phyloP scores from a whole-genome alignment of 2,329 filamentous ascomycete species.

The Claviceps africana region DNA sequence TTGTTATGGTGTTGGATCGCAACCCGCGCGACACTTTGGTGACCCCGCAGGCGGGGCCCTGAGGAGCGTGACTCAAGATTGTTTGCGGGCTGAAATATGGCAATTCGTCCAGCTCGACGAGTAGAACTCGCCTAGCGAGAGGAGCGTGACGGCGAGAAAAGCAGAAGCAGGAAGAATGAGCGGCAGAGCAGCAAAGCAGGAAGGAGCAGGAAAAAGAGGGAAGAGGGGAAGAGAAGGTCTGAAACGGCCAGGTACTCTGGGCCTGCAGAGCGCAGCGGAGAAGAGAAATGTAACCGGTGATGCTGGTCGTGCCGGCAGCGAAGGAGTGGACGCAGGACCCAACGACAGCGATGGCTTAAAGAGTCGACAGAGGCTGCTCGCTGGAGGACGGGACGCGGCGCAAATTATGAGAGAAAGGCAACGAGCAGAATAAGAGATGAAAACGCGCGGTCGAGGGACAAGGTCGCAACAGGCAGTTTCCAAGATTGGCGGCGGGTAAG shows the following conservation, averaged over 20 bases:
- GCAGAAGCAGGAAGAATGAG: background rate
- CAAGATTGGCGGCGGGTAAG: background rate
- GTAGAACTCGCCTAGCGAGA: background rate
- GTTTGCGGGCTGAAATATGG: background rate
- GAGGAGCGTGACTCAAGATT: background rate
- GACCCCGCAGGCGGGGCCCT: slow-evolving; percentile 7
- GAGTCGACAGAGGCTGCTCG: background rate
- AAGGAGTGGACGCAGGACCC: background rate
- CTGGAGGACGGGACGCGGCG: background rate
- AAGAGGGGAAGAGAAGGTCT: background rate
- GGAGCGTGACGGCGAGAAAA: background rate
- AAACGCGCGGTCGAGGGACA: background rate
- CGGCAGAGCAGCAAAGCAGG: background rate
- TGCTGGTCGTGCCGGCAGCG: background rate
- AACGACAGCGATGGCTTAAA: background rate
- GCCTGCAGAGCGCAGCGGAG: slow-evolving; percentile 1
- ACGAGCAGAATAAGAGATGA: background rate
- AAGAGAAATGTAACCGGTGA: background rate
- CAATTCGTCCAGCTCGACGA: background rate
- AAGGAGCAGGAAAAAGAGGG: background rate
- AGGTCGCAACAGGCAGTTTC: background rate
- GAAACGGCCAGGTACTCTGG: background rate
- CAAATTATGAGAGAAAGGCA: background rate
- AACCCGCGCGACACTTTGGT: slow-evolving; percentile 1
- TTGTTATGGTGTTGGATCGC: background rate